Percentiles rank a stretch among this genome's conserved stretches.
phyloP scores from a whole-genome alignment of 495 filamentous ascomycete genomes.

The Pseudevernia furfuracea region DNA sequence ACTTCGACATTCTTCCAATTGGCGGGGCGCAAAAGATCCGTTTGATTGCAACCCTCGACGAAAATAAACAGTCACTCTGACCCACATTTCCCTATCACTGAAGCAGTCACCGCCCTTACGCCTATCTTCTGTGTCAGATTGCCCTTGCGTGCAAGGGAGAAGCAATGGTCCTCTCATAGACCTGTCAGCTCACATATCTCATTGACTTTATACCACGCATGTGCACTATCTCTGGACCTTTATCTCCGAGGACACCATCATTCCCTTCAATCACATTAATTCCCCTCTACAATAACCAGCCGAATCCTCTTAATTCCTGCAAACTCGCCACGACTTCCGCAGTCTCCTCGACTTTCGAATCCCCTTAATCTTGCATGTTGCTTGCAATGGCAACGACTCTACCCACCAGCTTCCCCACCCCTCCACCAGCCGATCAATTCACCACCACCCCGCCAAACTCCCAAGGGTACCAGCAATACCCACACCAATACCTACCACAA shows the following conservation, averaged over 20 bases:
- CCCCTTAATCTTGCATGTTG: neutral
- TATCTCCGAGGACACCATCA: conserved; percentile 14
- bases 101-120: conserved; percentile 11
- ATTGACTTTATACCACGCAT: neutral
- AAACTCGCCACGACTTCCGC: neutral
- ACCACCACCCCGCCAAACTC: conserved; percentile 29
- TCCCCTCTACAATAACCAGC: neutral
- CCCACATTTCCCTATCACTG: neutral
- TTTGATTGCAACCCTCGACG: neutral
- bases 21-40: neutral
- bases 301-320: neutral
- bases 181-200: conserved; percentile 2
- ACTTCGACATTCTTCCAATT: neutral
- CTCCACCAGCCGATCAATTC: conserved; percentile 14
- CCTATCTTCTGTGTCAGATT: conserved; percentile 7
- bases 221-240: neutral
- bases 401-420: conserved; percentile 21
- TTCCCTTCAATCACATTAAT: neutral
- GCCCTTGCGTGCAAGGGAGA: conserved; percentile 10
- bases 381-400: conserved; percentile 19
- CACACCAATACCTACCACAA: conserved; percentile 13
- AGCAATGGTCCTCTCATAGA: conserved; percentile 7
- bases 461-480: conserved; percentile 21
- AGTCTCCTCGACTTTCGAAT: neutral
- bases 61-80: neutral